phyloP scores from a whole-genome alignment of 2,329 filamentous ascomycete genomes.

The Ceratocystis eucalypticola region DNA sequence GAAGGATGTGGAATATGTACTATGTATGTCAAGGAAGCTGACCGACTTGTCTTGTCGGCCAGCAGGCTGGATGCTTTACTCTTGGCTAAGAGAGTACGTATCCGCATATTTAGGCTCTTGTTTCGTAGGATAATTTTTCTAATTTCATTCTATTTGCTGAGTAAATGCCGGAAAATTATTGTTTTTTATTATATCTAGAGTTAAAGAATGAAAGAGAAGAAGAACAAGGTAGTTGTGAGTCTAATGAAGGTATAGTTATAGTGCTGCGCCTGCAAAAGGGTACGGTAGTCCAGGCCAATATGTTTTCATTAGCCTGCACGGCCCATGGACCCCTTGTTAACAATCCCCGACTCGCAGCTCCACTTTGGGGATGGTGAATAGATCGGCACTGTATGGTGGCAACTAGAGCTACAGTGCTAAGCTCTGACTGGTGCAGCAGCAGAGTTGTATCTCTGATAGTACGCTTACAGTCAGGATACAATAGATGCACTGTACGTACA shows the following conservation, averaged over 20 bases:
- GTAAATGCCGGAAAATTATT: too few relatives aligned
- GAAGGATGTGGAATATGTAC: too few relatives aligned
- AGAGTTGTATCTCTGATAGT: background rate
- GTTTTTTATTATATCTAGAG: too few relatives aligned
- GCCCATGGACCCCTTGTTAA: background rate
- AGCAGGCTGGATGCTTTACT: too few relatives aligned
- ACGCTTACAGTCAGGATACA: background rate
- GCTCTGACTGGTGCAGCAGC: background rate
- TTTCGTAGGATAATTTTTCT: too few relatives aligned
- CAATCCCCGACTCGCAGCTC: background rate
- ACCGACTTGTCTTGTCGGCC: too few relatives aligned
- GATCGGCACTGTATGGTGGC: conserved; percentile 1
- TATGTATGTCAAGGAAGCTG: too few relatives aligned
- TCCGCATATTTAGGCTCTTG: too few relatives aligned
- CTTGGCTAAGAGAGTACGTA: too few relatives aligned
- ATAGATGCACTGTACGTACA: background rate
- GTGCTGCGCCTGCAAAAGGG: background rate
- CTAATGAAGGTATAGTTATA: background rate
- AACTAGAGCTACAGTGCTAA: background rate
- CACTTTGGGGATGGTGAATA: background rate
- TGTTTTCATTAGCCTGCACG: background rate
- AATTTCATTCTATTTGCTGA: too few relatives aligned
- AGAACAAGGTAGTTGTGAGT: too few relatives aligned
- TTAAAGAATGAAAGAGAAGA: too few relatives aligned
- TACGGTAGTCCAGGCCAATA: background rate